phyloP scores from a whole-genome alignment of 2,329 filamentous ascomycete genomes.

The Pyrenochaeta sp. region DNA sequence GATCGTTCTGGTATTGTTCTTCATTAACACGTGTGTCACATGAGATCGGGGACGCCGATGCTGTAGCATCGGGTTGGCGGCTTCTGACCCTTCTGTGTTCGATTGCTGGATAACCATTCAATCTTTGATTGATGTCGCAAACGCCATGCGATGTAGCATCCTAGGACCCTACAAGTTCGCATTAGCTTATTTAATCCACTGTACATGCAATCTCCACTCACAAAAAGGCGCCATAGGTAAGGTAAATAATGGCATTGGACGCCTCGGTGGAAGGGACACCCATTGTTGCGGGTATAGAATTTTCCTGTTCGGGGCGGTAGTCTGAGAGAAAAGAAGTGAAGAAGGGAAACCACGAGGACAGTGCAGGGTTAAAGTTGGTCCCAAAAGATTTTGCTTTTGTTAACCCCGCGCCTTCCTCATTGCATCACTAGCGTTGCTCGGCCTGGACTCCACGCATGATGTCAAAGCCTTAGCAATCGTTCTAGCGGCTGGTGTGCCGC shows the following conservation, averaged over 20 bases:
- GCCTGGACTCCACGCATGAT: conserved; percentile 23
- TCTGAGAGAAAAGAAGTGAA: conserved; percentile 12
- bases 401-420: conserved; percentile 28
- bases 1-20: conserved; percentile 15
- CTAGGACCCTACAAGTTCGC: conserved; percentile 63
- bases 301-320: conserved; percentile 5
- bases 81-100: conserved; percentile 78
- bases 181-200: conserved; percentile 18
- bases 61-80: conserved; percentile 13
- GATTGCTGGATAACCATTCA: conserved; percentile 77
- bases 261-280: conserved; percentile 76
- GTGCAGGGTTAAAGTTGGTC: conserved; percentile 27
- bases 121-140: conserved; percentile 69
- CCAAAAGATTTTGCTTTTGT: conserved; percentile 31
- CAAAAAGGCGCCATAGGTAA: conserved; percentile 81
- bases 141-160: conserved; percentile 64
- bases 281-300: conserved; percentile 64
- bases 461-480: conserved; percentile 26
- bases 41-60: conserved; percentile 5
- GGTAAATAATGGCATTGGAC: conserved; percentile 83
- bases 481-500: conserved; percentile 7
- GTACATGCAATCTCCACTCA: conserved; percentile 52
- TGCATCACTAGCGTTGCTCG: conserved; percentile 31
- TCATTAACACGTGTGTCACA: conserved; percentile 6
- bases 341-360: conserved; percentile 13